These are phyloP conservation scores for Debaryomyces psychrophilus DNA, from an alignment of 1,139 yeast species.

Conservation along the genomic window DNA sequence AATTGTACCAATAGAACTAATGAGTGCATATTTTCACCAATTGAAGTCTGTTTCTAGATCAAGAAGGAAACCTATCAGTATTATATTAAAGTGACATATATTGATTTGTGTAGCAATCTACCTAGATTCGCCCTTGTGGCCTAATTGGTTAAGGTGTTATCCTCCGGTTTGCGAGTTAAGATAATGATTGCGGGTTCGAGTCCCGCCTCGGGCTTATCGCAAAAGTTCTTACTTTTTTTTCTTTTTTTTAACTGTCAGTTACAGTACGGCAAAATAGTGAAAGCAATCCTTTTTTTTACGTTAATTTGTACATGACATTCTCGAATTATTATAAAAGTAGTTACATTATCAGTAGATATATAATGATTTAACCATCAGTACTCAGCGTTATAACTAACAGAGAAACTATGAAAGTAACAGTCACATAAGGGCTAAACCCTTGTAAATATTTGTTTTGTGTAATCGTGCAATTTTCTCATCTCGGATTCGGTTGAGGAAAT, in stretches of 20 bases:
- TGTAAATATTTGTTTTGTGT: slow-evolving; percentile 10
- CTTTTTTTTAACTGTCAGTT: slow-evolving; percentile 9
- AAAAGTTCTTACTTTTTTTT: slow-evolving; percentile 9
- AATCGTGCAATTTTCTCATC: slow-evolving; percentile 6
- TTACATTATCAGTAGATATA: too few relatives aligned
- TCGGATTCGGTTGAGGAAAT: slow-evolving; percentile 14
- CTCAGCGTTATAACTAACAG: not conserved
- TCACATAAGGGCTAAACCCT: slow-evolving; percentile 28
- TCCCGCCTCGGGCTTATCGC: slow-evolving; percentile 54
- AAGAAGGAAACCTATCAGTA: too few relatives aligned
- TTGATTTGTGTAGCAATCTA: not conserved
- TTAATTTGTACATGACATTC: too few relatives aligned
- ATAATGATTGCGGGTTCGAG: slow-evolving; percentile 62
- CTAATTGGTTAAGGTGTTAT: slow-evolving; percentile 59
- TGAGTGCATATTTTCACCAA: too few relatives aligned
- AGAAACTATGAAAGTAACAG: not conserved
- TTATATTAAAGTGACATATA: not conserved
- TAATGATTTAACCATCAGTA: not conserved
- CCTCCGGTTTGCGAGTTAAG: slow-evolving; percentile 44
- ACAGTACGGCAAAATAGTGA: too few relatives aligned
- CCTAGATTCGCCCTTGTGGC: slow-evolving; percentile 50
- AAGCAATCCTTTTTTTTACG: too few relatives aligned
- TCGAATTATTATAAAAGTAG: too few relatives aligned
- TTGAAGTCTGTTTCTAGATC: too few relatives aligned
- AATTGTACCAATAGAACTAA: too few relatives aligned